Evolutionary conservation across 306 rosid species (phyloP), one percentile per base, ranked within the genome.

Genomic region (Quercus mongolica): DNA sequence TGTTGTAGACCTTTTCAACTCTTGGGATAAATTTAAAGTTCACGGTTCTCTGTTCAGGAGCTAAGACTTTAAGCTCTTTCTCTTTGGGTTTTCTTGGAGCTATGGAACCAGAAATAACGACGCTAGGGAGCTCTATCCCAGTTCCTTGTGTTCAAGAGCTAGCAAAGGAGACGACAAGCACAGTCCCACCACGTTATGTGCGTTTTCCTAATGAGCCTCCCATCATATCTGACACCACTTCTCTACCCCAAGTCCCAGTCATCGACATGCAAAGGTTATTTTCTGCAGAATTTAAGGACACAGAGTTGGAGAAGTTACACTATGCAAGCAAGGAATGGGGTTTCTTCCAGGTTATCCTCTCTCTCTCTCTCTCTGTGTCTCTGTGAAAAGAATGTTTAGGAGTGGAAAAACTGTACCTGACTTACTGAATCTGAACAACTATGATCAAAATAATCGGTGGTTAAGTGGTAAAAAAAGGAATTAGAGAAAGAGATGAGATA

Each of bases 291-390:
- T 46, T 38, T 52, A 62, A 71, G 72, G 79, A 55, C 6, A 21
- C 75, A 63, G 88, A 88, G 75, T 44, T 88, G 35, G 69, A 82
- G 57, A 84, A 74, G 33, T 28, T 88, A 4, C 79, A 86, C 71
- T 1, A 21, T 80, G 90, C 92, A 12, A 85, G 89, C 84, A 79
- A 78, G 79, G 78, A 89, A 5, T 86, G 92, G 92, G 90, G 92
- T 51, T 89, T 88, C 81, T 88, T 86, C 30, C 90, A 88, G 88
- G 90, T 86, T 58, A 46, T 46, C 52, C 52, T 46, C 52, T 6
- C 2, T 38, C 44, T 38, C 44, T 46, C 52, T 6, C 41, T 35
- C 41, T 35, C 9, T 33, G 1, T 33, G 2, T 26, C 28, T 26
- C 30, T 28, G 7, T 33, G 38, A 5, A 33, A 33, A 33, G 38